Evolutionary conservation across 176 grass and related monocot species (phyloP).

Genomic region (Areca catechu): DNA sequence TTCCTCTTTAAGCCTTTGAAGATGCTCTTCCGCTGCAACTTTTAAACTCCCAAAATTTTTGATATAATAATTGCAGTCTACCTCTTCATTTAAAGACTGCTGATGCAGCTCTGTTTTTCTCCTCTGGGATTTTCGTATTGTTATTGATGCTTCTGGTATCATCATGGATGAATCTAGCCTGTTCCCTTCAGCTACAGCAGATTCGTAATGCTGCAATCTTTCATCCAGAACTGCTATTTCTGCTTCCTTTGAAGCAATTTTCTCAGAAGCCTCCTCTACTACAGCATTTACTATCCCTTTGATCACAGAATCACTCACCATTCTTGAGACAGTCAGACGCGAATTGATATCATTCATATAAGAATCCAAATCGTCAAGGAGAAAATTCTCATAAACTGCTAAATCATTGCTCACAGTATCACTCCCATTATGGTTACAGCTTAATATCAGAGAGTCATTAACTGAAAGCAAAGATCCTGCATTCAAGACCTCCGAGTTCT

Average conservation of each 20-base stretch:
- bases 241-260: constrained; percentile 37
- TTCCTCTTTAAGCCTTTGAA: constrained; percentile 4
- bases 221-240: constrained; percentile 33
- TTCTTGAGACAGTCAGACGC: constrained; percentile 24
- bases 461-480: background rate
- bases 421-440: constrained; percentile 8
- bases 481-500: background rate
- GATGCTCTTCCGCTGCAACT: constrained; percentile 1
- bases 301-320: constrained; percentile 32
- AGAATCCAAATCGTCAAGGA: constrained; percentile 33
- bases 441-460: background rate
- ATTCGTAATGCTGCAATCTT: constrained; percentile 19
- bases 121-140: background rate
- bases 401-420: constrained; percentile 10
- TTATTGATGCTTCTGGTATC: background rate
- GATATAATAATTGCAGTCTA: background rate
- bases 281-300: constrained; percentile 40
- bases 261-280: constrained; percentile 14
- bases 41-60: background rate
- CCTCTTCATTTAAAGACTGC: background rate
- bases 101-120: background rate
- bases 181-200: background rate
- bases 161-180: too few relatives aligned
- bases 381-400: constrained; percentile 7
- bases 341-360: constrained; percentile 29